A percentile compares a stretch with the other conserved stretches of the same genome.
Evolutionary conservation across 169 alveolate species (phyloP).

Genomic region (Plasmodium billcollinsi): DNA sequence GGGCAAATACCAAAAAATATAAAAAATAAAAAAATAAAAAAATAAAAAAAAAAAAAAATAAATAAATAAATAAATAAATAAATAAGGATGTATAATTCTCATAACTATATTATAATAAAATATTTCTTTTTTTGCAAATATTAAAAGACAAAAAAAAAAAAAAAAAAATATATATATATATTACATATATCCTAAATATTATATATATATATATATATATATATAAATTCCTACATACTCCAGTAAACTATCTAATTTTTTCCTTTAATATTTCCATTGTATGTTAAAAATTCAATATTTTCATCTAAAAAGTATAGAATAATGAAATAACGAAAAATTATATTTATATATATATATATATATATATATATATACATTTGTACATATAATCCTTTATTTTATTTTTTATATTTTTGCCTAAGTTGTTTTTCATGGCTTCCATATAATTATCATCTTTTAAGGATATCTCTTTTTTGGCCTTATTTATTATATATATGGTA

Average conservation of each 20-base stretch:
- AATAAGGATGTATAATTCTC: not conserved
- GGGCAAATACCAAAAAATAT: not conserved
- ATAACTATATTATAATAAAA: not conserved
- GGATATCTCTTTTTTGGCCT: constrained; percentile 68
- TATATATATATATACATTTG: not conserved
- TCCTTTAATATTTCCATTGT: constrained; percentile 57
- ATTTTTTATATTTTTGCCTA: constrained; percentile 14
- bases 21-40: not conserved
- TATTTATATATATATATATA: not conserved
- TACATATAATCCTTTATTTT: not conserved
- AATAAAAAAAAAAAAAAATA: not conserved
- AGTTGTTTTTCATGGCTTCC: constrained; percentile 52
- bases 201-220: not conserved
- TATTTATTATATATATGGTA: constrained; percentile 60
- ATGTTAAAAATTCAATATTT: constrained; percentile 62
- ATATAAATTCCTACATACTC: not conserved
- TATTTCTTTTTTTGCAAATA: not conserved
- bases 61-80: not conserved
- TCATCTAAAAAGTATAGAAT: constrained; percentile 39
- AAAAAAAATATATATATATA: not conserved
- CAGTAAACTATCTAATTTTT: constrained; percentile 5
- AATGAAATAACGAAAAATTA: not conserved
- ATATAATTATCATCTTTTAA: constrained; percentile 54
- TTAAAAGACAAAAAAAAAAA: too few relatives aligned
- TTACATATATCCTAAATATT: too few relatives aligned